Evolutionary conservation across 2,329 filamentous ascomycete genomes (phyloP).

Genomic region (Verticillium nonalfalfae): DNA sequence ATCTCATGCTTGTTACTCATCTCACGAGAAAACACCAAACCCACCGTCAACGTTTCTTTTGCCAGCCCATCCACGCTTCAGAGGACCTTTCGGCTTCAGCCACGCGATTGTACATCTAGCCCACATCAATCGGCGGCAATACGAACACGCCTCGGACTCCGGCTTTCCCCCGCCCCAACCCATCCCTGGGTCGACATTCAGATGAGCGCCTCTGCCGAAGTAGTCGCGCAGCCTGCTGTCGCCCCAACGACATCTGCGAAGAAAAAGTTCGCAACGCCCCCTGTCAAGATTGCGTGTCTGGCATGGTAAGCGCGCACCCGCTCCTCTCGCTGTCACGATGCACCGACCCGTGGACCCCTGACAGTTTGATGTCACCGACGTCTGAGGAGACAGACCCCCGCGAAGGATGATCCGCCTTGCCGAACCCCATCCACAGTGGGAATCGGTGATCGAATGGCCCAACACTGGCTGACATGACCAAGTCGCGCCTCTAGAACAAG

Average conservation of each 20-base stretch:
- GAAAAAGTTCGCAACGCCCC: constrained; percentile 38
- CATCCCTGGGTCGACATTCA: not conserved
- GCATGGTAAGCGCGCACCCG: constrained; percentile 32
- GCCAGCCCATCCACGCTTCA: too few relatives aligned
- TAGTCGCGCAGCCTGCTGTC: constrained; percentile 3
- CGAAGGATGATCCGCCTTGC: not conserved
- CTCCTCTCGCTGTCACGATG: not conserved
- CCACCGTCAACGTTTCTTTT: too few relatives aligned
- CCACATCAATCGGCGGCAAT: not conserved
- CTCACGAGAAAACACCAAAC: not conserved
- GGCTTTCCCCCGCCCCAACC: not conserved
- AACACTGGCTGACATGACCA: constrained; percentile 1
- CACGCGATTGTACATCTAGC: not conserved
- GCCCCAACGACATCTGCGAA: constrained; percentile 9
- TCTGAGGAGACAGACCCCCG: not conserved
- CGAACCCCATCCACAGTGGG: not conserved
- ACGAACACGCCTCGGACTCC: not conserved
- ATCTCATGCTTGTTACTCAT: not conserved
- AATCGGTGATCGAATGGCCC: not conserved
- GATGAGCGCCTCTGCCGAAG: constrained; percentile 13
- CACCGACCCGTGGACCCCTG: not conserved
- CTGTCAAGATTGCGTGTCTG: constrained; percentile 43
- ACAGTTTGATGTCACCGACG: not conserved
- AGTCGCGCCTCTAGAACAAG: constrained; percentile 38
- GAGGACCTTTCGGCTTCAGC: not conserved